A percentile compares a stretch with the other conserved stretches of the same genome.
Evolutionary conservation across 208 protist species (phyloP).

Genomic region (Porcisia deanei): DNA sequence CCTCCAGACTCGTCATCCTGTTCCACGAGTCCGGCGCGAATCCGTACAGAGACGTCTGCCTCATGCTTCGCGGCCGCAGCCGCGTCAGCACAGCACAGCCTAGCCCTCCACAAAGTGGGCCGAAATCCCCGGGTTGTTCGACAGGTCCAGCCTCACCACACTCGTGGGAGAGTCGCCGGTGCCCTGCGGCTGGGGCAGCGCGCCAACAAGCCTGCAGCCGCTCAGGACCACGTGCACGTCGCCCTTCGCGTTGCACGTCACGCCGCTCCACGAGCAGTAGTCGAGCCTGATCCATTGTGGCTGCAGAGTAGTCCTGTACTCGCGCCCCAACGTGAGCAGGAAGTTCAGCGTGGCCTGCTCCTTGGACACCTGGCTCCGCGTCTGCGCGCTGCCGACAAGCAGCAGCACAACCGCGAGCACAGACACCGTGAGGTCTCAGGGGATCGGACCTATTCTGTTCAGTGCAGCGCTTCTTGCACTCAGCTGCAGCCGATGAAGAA

Average conservation of each 20-base stretch:
- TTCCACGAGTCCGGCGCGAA: conserved; percentile 17
- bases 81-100: conserved; percentile 7
- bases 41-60: conserved; percentile 19
- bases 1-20: conserved; percentile 14
- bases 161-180: not conserved
- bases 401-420: conserved; percentile 12
- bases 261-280: conserved; percentile 29
- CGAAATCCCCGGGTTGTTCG: conserved; percentile 20
- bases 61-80: conserved; percentile 25
- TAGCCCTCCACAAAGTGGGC: conserved; percentile 17
- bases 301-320: conserved; percentile 17
- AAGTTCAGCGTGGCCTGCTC: conserved; percentile 28
- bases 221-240: conserved; percentile 23
- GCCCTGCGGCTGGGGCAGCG: conserved; percentile 14
- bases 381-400: conserved; percentile 11
- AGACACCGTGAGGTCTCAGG: conserved; percentile 2
- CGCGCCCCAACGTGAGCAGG: conserved; percentile 20
- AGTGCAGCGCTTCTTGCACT: not conserved
- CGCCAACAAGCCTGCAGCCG: conserved; percentile 15
- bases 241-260: conserved; percentile 29
- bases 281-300: conserved; percentile 19
- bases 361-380: not conserved
- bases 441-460: conserved; percentile 5
- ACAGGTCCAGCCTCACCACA: conserved; percentile 30
- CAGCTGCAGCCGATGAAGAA: not conserved